Evolutionary conservation across 495 filamentous ascomycete species (phyloP).

Genomic region (Penicillium goetzii): DNA sequence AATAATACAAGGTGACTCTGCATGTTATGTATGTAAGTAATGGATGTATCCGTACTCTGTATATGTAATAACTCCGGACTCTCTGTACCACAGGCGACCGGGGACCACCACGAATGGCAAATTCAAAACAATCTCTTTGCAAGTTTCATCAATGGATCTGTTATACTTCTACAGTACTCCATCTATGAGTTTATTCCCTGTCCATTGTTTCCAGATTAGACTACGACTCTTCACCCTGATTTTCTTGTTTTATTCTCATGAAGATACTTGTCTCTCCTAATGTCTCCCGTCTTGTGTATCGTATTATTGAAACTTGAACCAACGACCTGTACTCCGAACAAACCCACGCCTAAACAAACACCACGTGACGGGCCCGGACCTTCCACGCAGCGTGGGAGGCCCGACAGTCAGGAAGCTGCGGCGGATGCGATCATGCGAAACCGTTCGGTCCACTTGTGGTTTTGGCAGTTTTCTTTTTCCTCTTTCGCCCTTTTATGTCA

Average conservation of each 20-base stretch:
- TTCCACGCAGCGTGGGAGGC: conserved; percentile 36
- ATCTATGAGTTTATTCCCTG: background rate
- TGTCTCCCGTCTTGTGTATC: background rate
- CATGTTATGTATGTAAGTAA: background rate
- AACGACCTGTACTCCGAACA: background rate
- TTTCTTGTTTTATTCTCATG: background rate
- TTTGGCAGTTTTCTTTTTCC: conserved; percentile 13
- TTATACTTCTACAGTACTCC: background rate
- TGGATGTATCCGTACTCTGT: background rate
- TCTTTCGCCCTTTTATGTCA: background rate
- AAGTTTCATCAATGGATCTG: background rate
- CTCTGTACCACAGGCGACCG: background rate
- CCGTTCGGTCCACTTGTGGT: conserved; percentile 46
- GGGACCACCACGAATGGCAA: conserved; percentile 1
- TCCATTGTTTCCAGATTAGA: background rate
- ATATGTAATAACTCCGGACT: background rate
- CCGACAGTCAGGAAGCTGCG: conserved; percentile 50
- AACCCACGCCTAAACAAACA: background rate
- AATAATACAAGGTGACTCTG: background rate
- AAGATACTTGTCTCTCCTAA: background rate
- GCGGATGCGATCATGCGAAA: conserved; percentile 46
- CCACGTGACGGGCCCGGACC: conserved; percentile 32
- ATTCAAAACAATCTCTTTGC: conserved; percentile 9
- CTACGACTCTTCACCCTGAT: background rate
- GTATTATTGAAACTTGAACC: background rate